These are phyloP conservation scores for Kuraishia piskuri DNA, from an alignment of 805 yeast genomes.

Conservation along the genomic window DNA sequence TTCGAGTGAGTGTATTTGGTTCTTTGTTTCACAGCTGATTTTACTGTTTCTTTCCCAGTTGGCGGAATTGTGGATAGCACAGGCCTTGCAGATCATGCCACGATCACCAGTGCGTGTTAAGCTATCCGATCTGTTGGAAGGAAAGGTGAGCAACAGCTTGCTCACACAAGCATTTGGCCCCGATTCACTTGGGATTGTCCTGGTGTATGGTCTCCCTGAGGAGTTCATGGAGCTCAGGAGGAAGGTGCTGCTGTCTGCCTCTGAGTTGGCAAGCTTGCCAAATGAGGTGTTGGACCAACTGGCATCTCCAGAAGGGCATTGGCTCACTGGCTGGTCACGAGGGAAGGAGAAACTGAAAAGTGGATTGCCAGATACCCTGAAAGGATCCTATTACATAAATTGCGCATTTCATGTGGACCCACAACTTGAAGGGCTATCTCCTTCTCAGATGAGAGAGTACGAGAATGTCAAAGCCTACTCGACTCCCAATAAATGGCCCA, in stretches of 20 bases:
- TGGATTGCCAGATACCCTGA: conserved; percentile 37
- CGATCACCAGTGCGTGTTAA: conserved; percentile 23
- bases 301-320: conserved; percentile 40
- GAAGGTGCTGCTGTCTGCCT: conserved; percentile 33
- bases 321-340: conserved; percentile 55
- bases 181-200: conserved; percentile 44
- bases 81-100: background rate
- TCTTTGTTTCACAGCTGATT: no score
- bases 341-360: conserved; percentile 42
- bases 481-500: conserved; percentile 46
- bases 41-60: no score
- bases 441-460: conserved; percentile 22
- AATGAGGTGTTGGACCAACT: conserved; percentile 22
- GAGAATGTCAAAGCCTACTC: conserved; percentile 34
- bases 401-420: conserved; percentile 43
- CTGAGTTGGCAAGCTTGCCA: conserved; percentile 32
- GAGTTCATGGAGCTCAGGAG: conserved; percentile 28
- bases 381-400: conserved; percentile 52
- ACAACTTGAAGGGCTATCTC: conserved; percentile 36
- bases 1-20: no score
- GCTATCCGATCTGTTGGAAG: conserved; percentile 21
- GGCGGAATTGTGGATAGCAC: no score
- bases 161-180: conserved; percentile 44
- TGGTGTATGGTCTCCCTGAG: conserved; percentile 34
- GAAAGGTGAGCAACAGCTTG: conserved; percentile 19